These are phyloP conservation scores for Fusarium zealandicum DNA, from an alignment of 2,329 filamentous ascomycete species.

Conservation along the genomic window DNA sequence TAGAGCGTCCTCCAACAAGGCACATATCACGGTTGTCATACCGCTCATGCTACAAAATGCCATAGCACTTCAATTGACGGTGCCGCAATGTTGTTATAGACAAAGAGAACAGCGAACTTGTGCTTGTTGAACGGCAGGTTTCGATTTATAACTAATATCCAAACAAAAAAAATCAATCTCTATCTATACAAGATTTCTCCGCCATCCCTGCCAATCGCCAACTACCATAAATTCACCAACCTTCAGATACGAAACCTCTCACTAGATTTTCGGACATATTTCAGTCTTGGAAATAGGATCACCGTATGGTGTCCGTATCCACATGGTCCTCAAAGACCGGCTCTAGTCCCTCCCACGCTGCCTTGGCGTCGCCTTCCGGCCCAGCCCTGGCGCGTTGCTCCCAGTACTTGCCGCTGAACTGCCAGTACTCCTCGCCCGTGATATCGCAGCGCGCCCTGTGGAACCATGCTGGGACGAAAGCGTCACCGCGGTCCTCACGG, in stretches of 20 bases:
- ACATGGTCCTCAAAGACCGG: conserved; percentile 67
- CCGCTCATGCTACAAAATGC: too few species aligned
- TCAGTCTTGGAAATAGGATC: background rate
- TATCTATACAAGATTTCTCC: conserved; percentile 2
- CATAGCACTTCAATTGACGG: background rate
- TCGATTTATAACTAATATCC: conserved; percentile 8
- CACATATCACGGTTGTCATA: background rate
- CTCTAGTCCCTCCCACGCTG: conserved; percentile 75
- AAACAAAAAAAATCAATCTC: conserved; percentile 12
- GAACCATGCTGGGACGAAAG: conserved; percentile 90
- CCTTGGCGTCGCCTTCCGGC: conserved; percentile 58
- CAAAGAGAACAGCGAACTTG: too few species aligned
- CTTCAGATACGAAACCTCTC: background rate
- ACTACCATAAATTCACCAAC: background rate
- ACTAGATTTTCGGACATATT: conserved; percentile 5
- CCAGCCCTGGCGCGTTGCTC: conserved; percentile 71
- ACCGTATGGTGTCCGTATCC: conserved; percentile 22
- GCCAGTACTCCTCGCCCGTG: conserved; percentile 91
- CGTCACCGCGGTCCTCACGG: conserved; percentile 79
- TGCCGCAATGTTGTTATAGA: background rate
- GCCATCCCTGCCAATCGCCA: background rate
- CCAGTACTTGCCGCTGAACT: conserved; percentile 91
- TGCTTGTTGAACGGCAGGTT: background rate
- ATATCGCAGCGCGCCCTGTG: conserved; percentile 72
- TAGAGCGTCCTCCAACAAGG: background rate